Conservation (phyloP, 352 stramenopile genomes). For the Phytophthora palmivora region DNA sequence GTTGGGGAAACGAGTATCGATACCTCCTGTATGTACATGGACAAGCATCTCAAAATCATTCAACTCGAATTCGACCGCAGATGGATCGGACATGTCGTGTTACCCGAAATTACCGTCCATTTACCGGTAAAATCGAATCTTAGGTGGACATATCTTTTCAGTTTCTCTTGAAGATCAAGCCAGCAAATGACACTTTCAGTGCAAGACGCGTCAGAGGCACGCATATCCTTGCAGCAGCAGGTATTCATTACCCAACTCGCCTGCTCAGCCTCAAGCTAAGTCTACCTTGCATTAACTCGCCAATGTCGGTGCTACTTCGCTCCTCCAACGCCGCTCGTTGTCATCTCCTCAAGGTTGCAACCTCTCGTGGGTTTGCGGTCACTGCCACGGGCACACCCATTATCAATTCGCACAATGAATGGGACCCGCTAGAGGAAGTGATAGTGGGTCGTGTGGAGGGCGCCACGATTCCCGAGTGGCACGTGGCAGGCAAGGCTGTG, state of each 20-base stretch:
- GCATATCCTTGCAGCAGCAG: not conserved
- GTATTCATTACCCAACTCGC: constrained; percentile 28
- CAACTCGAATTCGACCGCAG: no score
- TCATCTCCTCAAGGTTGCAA: constrained; percentile 11
- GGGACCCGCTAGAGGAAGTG: constrained; percentile 91
- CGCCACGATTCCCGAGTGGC: constrained; percentile 92
- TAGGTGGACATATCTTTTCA: constrained; percentile 17
- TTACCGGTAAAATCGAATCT: no score
- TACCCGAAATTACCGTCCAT: no score
- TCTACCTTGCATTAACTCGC: not conserved
- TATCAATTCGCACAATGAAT: constrained; percentile 93
- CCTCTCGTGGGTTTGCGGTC: constrained; percentile 22
- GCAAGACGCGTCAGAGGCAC: not conserved
- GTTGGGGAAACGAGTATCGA: no score
- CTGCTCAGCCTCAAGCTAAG: constrained; percentile 14
- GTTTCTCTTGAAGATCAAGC: constrained; percentile 23
- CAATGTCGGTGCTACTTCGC: constrained; percentile 18
- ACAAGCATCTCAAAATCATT: no score
- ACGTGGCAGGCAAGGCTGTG: constrained; percentile 90
- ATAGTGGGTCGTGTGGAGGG: constrained; percentile 91
- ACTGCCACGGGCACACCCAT: constrained; percentile 55
- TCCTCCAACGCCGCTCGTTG: constrained; percentile 1
- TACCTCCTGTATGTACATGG: no score
- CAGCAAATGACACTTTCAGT: constrained; percentile 16
- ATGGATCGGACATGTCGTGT: no score